These are phyloP conservation scores for Laguncularia racemosa DNA, from an alignment of 345 rosid species.

Conservation along the genomic window DNA sequence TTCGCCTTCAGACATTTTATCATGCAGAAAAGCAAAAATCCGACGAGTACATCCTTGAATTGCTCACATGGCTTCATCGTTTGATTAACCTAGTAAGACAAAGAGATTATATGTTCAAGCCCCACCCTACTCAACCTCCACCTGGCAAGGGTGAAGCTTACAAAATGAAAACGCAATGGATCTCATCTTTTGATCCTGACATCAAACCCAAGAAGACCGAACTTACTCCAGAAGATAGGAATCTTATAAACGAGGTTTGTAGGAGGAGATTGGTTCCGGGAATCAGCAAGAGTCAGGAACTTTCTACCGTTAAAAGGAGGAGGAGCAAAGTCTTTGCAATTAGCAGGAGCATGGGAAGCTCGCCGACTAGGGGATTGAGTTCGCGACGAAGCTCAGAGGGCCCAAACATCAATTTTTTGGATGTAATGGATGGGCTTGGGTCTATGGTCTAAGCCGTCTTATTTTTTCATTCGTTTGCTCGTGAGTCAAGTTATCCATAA, in stretches of 20 bases:
- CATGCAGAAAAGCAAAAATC: slow-evolving; percentile 65
- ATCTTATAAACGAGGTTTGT: slow-evolving; percentile 39
- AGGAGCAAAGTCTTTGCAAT: slow-evolving; percentile 26
- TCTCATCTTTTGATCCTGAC: slow-evolving; percentile 17
- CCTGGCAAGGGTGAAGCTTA: slow-evolving; percentile 14
- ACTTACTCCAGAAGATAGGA: slow-evolving; percentile 60
- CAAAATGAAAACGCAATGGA: slow-evolving; percentile 29
- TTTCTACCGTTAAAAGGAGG: slow-evolving; percentile 25
- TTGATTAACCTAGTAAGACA: slow-evolving; percentile 44
- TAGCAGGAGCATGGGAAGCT: slow-evolving; percentile 64
- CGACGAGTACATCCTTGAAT: slow-evolving; percentile 61
- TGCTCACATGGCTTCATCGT: slow-evolving; percentile 71
- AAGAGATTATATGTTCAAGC: slow-evolving; percentile 30
- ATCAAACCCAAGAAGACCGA: slow-evolving; percentile 19
- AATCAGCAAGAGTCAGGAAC: slow-evolving; percentile 81
- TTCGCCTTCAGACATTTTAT: slow-evolving; percentile 74
- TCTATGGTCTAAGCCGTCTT: slow-evolving; percentile 8
- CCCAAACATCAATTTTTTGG: slow-evolving; percentile 25
- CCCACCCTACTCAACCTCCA: slow-evolving; percentile 29
- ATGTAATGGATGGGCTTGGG: slow-evolving; percentile 49
- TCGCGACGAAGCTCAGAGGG: slow-evolving; percentile 10
- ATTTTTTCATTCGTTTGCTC: slow-evolving; percentile 5
- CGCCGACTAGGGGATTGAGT: slow-evolving; percentile 33
- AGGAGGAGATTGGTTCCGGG: slow-evolving; percentile 41
- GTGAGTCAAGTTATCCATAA: not conserved